Percentiles rank a stretch among this genome's conserved stretches.
Conservation (phyloP, 306 rosid genomes). For the Begonia peltatifolia region DNA sequence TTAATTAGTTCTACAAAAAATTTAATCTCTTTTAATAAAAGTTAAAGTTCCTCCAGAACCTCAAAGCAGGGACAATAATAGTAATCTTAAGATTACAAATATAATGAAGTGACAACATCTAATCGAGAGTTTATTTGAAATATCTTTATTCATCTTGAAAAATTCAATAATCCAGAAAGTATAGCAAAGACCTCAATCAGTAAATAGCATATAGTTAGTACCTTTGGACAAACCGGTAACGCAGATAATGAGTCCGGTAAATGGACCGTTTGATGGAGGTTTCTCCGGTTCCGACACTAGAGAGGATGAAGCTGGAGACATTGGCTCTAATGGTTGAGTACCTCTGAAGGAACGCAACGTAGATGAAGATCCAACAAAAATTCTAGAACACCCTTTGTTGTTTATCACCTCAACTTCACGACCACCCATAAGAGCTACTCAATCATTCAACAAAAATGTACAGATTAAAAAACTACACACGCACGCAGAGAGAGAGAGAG, state of each 20-base stretch:
- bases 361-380: constrained; percentile 42
- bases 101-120: too few species aligned
- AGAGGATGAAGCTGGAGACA: constrained; percentile 62
- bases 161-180: too few species aligned
- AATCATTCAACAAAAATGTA: constrained; percentile 11
- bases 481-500: too few species aligned
- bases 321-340: constrained; percentile 36
- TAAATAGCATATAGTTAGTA: constrained; percentile 12
- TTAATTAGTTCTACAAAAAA: too few species aligned
- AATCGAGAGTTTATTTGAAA: too few species aligned
- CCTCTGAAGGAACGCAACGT: constrained; percentile 37
- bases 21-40: too few species aligned
- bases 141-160: too few species aligned
- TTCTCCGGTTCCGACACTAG: constrained; percentile 22
- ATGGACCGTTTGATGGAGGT: constrained; percentile 45
- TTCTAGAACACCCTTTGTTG: constrained; percentile 71
- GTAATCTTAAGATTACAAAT: too few species aligned
- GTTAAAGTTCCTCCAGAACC: too few species aligned
- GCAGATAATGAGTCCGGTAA: constrained; percentile 70
- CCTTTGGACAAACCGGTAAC: constrained; percentile 97
- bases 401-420: constrained; percentile 62
- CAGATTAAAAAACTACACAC: constrained; percentile 2
- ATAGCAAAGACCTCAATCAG: too few species aligned
- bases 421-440: constrained; percentile 44
- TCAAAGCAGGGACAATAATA: too few species aligned